Conservation (phyloP, 108 stramenopile genomes). For the Fistulifera pelliculosa region DNA sequence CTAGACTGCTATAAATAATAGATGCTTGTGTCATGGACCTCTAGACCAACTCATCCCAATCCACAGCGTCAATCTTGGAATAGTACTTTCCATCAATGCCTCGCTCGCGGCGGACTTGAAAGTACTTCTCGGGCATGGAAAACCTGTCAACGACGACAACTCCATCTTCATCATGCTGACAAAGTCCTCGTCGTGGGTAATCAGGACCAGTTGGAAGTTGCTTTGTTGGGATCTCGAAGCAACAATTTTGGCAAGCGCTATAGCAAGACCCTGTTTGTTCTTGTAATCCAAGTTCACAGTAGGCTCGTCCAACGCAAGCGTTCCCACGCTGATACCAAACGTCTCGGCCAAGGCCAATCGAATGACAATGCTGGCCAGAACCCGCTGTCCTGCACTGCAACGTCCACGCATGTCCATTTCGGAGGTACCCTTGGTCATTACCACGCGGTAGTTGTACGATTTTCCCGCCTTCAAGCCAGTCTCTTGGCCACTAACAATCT, state of each 20-base stretch:
- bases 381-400: conserved; percentile 93
- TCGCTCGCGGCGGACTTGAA: conserved; percentile 83
- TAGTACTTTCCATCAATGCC: conserved; percentile 70
- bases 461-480: conserved; percentile 44
- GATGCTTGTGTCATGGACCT: too few relatives aligned
- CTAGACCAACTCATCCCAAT: conserved; percentile 67
- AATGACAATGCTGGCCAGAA: conserved; percentile 94
- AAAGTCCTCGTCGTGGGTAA: conserved; percentile 99
- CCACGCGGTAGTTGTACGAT: conserved; percentile 97
- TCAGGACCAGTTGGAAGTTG: conserved; percentile 96
- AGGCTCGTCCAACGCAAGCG: conserved; percentile 95
- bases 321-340: conserved; percentile 94
- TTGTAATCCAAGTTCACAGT: conserved; percentile 90
- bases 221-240: conserved; percentile 74
- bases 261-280: conserved; percentile 90
- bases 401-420: conserved; percentile 97
- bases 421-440: conserved; percentile 86
- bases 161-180: conserved; percentile 89
- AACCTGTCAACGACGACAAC: conserved; percentile 69
- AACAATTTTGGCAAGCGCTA: conserved; percentile 92
- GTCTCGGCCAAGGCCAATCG: conserved; percentile 98
- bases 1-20: too few relatives aligned
- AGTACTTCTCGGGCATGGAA: conserved; percentile 95
- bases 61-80: conserved; percentile 75
- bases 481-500: conserved; percentile 87